A percentile compares a stretch with the other conserved stretches of the same genome.
These are phyloP conservation scores for Sungouiozyma ichnusensis DNA, from an alignment of 805 yeast genomes.

Conservation along the genomic window DNA sequence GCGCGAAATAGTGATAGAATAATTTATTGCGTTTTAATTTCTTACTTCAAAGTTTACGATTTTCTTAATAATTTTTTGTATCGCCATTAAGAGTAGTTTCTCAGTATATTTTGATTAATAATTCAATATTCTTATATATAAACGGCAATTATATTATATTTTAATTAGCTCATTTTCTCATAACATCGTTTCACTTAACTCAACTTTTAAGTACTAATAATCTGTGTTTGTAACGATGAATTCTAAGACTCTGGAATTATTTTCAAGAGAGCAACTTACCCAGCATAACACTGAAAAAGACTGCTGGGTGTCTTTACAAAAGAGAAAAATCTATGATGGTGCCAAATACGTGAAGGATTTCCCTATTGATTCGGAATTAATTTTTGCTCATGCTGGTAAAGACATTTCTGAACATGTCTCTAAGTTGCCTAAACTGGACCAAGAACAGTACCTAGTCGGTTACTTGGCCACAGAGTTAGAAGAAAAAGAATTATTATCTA, in stretches of 20 bases:
- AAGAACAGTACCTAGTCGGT: slow-evolving; percentile 72
- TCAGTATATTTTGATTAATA: neutral
- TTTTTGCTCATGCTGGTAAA: slow-evolving; percentile 63
- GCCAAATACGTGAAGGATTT: slow-evolving; percentile 41
- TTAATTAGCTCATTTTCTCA: no score
- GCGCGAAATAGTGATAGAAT: no score
- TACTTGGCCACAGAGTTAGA: slow-evolving; percentile 75
- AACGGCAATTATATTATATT: no score
- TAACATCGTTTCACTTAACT: no score
- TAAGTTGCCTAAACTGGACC: slow-evolving; percentile 74
- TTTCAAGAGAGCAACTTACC: slow-evolving; percentile 43
- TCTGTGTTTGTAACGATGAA: no score
- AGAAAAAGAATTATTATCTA: slow-evolving; percentile 56
- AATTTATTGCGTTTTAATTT: no score
- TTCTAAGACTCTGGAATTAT: slow-evolving; percentile 44
- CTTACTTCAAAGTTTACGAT: neutral
- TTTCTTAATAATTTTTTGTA: no score
- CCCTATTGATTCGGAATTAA: slow-evolving; percentile 64
- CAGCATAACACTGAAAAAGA: slow-evolving; percentile 43
- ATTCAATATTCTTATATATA: neutral
- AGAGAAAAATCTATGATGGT: slow-evolving; percentile 77
- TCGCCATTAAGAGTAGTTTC: neutral
- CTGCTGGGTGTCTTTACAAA: slow-evolving; percentile 73
- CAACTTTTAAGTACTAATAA: no score
- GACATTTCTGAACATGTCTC: slow-evolving; percentile 82